These are phyloP conservation scores for Globisporangium sylvaticum DNA, from an alignment of 352 stramenopile species.

Conservation along the genomic window DNA sequence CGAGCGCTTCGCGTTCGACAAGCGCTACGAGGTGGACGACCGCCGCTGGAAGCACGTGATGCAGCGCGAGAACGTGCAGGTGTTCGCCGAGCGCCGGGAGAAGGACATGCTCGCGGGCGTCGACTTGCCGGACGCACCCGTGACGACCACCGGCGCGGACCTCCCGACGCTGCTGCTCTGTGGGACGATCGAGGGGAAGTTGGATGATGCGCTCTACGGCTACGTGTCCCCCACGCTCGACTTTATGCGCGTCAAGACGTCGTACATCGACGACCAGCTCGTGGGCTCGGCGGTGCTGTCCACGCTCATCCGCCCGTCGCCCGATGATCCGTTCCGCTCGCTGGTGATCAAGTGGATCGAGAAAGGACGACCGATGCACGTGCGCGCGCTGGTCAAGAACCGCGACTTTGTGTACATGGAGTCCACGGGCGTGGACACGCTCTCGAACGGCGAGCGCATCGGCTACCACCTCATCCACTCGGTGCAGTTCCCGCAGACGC, in stretches of 20 bases:
- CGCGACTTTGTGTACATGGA: conserved; percentile 65
- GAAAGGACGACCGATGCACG: conserved; percentile 33
- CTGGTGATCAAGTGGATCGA: conserved; percentile 64
- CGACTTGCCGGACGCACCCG: neutral
- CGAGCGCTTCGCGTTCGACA: conserved; percentile 9
- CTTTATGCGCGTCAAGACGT: conserved; percentile 41
- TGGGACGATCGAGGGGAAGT: conserved; percentile 43
- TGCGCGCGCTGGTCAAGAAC: conserved; percentile 40
- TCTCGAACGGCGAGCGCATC: conserved; percentile 47
- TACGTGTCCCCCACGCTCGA: conserved; percentile 31
- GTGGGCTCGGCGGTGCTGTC: conserved; percentile 45
- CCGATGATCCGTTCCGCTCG: conserved; percentile 41
- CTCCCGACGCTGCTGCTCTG: conserved; percentile 41
- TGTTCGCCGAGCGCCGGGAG: conserved; percentile 3
- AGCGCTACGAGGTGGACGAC: conserved; percentile 6
- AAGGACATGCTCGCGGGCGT: neutral
- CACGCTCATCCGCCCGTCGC: conserved; percentile 37
- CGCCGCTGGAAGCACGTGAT: conserved; percentile 11
- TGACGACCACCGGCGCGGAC: conserved; percentile 14
- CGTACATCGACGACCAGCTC: conserved; percentile 44
- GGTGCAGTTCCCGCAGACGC: conserved; percentile 49
- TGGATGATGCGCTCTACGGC: conserved; percentile 67
- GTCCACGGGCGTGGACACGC: conserved; percentile 35
- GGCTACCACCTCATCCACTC: conserved; percentile 66
- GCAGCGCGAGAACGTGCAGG: conserved; percentile 5